A percentile compares a stretch with the other conserved stretches of the same genome.
Conservation (phyloP, 1,284 basidiomycete genomes). For the Fomitopsis schrenkii region DNA sequence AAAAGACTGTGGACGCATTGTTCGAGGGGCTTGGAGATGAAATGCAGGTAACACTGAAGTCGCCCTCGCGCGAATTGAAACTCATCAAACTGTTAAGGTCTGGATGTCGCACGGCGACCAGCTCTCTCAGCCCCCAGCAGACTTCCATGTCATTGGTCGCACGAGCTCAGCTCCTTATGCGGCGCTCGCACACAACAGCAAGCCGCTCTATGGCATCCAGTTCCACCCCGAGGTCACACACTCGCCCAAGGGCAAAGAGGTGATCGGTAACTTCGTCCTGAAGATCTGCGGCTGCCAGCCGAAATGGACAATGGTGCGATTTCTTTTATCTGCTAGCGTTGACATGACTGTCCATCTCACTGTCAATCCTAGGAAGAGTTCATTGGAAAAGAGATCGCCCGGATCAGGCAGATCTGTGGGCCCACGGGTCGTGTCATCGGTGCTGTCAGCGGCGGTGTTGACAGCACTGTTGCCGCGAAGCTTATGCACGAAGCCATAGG, state of each 20-base stretch:
- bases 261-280: slow-evolving; percentile 86
- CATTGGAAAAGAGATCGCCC: slow-evolving; percentile 94
- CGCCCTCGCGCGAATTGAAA: background rate
- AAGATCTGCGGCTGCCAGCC: slow-evolving; percentile 81
- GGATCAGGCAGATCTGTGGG: slow-evolving; percentile 95
- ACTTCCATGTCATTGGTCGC: slow-evolving; percentile 87
- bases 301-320: slow-evolving; percentile 92
- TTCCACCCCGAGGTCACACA: slow-evolving; percentile 99
- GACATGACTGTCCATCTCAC: background rate
- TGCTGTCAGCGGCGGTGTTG: slow-evolving; percentile 96
- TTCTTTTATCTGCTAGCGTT: background rate
- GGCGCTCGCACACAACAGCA: slow-evolving; percentile 88
- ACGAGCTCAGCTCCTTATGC: slow-evolving; percentile 91
- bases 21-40: slow-evolving; percentile 84
- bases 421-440: slow-evolving; percentile 95
- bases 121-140: slow-evolving; percentile 74
- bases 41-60: slow-evolving; percentile 59
- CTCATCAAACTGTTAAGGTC: slow-evolving; percentile 48
- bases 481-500: slow-evolving; percentile 99
- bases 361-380: slow-evolving; percentile 75
- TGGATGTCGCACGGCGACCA: slow-evolving; percentile 99
- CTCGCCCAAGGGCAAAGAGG: slow-evolving; percentile 85
- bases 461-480: slow-evolving; percentile 97
- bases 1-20: slow-evolving; percentile 65
- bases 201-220: slow-evolving; percentile 94